A percentile compares a stretch with the other conserved stretches of the same genome.
Evolutionary conservation across 306 rosid species (phyloP).

Genomic region (Bauhinia variegata): DNA sequence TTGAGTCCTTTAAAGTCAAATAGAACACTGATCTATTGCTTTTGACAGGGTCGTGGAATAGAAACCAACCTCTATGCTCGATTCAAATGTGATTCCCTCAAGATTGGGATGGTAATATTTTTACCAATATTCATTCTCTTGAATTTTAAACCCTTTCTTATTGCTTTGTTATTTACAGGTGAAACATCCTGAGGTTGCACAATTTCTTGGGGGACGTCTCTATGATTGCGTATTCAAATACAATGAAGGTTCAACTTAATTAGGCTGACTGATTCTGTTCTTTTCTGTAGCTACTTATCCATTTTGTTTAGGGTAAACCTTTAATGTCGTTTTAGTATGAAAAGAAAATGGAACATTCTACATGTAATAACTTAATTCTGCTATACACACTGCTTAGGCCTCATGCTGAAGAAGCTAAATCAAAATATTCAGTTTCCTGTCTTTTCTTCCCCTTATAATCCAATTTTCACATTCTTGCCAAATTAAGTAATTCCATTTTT

Average conservation of each 20-base stretch:
- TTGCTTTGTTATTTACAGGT: slow-evolving; percentile 55
- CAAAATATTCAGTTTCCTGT: neutral
- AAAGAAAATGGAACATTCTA: slow-evolving; percentile 3
- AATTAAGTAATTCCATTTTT: no score
- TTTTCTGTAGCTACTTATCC: slow-evolving; percentile 29
- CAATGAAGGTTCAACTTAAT: slow-evolving; percentile 64
- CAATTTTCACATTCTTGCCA: no score
- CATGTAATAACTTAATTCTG: slow-evolving; percentile 32
- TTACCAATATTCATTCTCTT: slow-evolving; percentile 7
- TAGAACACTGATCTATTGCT: slow-evolving; percentile 13
- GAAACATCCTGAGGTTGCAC: slow-evolving; percentile 90
- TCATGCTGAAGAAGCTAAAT: neutral
- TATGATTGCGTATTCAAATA: slow-evolving; percentile 93
- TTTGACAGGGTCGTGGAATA: slow-evolving; percentile 89
- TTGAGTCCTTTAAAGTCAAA: slow-evolving; percentile 11
- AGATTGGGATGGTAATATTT: slow-evolving; percentile 85
- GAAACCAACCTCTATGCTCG: slow-evolving; percentile 95
- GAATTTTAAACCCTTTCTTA: neutral
- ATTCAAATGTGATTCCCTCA: slow-evolving; percentile 88
- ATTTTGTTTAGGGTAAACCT: slow-evolving; percentile 6
- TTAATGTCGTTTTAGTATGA: slow-evolving; percentile 20
- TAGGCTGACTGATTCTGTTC: slow-evolving; percentile 31
- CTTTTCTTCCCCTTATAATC: neutral
- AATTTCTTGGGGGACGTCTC: slow-evolving; percentile 90
- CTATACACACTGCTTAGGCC: neutral